Evolutionary conservation across 805 yeast genomes (phyloP).

Genomic region (Barnettozyma populi): DNA sequence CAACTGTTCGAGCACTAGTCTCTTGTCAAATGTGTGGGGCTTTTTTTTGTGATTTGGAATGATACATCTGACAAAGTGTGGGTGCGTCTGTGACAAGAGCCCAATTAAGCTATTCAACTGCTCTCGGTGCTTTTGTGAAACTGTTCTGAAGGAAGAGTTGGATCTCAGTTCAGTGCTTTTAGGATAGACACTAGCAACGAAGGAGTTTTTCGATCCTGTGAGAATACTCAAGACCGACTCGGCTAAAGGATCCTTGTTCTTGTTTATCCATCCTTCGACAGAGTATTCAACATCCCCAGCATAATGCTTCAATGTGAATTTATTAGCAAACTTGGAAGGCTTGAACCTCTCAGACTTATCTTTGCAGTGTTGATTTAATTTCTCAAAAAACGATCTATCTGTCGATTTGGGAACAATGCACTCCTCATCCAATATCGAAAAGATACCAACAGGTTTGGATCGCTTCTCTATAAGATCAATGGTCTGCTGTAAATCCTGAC

Average conservation of each 20-base stretch:
- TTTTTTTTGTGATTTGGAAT: constrained; percentile 78
- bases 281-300: constrained; percentile 96
- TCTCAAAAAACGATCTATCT: constrained; percentile 77
- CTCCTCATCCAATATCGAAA: constrained; percentile 88
- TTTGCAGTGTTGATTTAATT: constrained; percentile 62
- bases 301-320: constrained; percentile 83
- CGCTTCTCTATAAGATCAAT: constrained; percentile 87
- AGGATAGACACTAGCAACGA: constrained; percentile 52
- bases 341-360: constrained; percentile 50
- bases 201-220: constrained; percentile 47
- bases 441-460: constrained; percentile 66
- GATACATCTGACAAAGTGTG: constrained; percentile 95
- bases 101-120: constrained; percentile 69
- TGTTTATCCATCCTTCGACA: constrained; percentile 88
- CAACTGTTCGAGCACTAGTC: constrained; percentile 78
- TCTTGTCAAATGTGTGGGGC: constrained; percentile 67
- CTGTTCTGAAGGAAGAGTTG: constrained; percentile 57
- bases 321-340: constrained; percentile 68
- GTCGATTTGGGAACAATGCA: constrained; percentile 90
- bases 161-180: constrained; percentile 29
- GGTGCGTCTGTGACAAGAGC: constrained; percentile 75
- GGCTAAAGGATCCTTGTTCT: constrained; percentile 89
- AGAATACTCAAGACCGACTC: constrained; percentile 64
- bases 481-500: constrained; percentile 90
- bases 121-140: constrained; percentile 83